phyloP scores from a whole-genome alignment of 352 stramenopile genomes.

The Phytophthora ohioensis region DNA sequence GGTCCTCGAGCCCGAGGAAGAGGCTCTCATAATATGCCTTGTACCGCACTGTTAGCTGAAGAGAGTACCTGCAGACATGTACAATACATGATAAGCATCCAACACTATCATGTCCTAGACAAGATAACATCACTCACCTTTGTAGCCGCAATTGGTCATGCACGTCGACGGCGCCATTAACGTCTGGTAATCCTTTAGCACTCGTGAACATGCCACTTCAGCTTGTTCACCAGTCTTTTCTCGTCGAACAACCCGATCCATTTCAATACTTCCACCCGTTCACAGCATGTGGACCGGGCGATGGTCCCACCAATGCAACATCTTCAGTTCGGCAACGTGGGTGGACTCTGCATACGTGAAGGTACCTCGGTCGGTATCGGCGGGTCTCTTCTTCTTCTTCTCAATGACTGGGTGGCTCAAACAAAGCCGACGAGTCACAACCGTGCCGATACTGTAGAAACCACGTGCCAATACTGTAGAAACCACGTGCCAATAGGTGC shows the following conservation, averaged over 20 bases:
- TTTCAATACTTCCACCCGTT: neutral
- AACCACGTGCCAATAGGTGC: too few relatives aligned
- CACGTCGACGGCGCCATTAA: neutral
- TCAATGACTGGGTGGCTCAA: neutral
- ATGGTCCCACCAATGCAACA: neutral
- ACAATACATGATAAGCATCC: conserved; percentile 15
- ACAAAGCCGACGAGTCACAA: neutral
- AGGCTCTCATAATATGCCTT: conserved; percentile 25
- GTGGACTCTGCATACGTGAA: neutral
- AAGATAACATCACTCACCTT: conserved; percentile 10
- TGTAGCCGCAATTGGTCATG: conserved; percentile 7
- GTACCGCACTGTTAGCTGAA: conserved; percentile 7
- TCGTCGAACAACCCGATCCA: neutral
- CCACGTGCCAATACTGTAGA: neutral
- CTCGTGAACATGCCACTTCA: neutral
- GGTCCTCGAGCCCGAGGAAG: conserved; percentile 18
- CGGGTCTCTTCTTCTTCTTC: neutral
- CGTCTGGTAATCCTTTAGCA: conserved; percentile 1
- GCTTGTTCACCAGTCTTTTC: neutral
- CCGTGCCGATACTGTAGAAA: neutral
- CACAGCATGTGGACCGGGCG: neutral
- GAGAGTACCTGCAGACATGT: conserved; percentile 9
- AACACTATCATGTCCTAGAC: conserved; percentile 1
- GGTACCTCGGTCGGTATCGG: neutral
- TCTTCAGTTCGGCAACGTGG: neutral